These are phyloP conservation scores for Plectosphaerella plurivora DNA, from an alignment of 2,329 filamentous ascomycete genomes.

Conservation along the genomic window DNA sequence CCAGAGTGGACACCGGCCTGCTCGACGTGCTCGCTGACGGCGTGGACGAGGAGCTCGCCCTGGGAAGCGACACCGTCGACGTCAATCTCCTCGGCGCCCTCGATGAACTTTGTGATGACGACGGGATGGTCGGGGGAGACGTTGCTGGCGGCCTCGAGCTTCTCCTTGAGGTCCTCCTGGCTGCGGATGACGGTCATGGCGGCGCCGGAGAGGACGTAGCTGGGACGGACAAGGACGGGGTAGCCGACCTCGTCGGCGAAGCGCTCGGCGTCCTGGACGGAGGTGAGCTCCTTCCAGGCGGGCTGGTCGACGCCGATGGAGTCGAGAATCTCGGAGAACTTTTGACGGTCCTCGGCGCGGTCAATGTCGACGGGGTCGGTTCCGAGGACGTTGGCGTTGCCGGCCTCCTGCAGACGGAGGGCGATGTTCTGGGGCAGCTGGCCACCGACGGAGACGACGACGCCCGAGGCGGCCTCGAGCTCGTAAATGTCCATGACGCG, in stretches of 20 bases:
- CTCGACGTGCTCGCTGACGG: conserved; percentile 93
- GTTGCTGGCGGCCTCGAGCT: conserved; percentile 82
- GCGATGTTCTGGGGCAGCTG: conserved; percentile 98
- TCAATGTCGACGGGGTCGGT: conserved; percentile 94
- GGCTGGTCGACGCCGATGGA: conserved; percentile 96
- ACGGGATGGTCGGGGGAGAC: conserved; percentile 97
- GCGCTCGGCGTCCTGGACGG: conserved; percentile 77
- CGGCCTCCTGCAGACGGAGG: conserved; percentile 84
- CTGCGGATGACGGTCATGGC: conserved; percentile 97
- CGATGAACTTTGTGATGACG: conserved; percentile 97
- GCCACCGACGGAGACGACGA: conserved; percentile 93
- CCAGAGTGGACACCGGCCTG: conserved; percentile 97
- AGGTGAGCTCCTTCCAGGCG: conserved; percentile 95
- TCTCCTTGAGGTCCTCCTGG: conserved; percentile 86
- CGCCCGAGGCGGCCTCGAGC: conserved; percentile 76
- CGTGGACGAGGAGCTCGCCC: conserved; percentile 85
- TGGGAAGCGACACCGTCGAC: conserved; percentile 87
- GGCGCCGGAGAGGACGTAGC: conserved; percentile 93
- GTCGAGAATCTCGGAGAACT: conserved; percentile 96
- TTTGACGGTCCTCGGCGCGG: conserved; percentile 95
- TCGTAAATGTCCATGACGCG: conserved; percentile 99
- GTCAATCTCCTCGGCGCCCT: conserved; percentile 94
- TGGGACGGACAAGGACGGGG: conserved; percentile 90
- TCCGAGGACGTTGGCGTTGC: conserved; percentile 84
- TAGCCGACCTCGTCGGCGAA: conserved; percentile 86